Conservation (phyloP, 768 basidiomycete species). For the Collybiopsis luxurians region DNA sequence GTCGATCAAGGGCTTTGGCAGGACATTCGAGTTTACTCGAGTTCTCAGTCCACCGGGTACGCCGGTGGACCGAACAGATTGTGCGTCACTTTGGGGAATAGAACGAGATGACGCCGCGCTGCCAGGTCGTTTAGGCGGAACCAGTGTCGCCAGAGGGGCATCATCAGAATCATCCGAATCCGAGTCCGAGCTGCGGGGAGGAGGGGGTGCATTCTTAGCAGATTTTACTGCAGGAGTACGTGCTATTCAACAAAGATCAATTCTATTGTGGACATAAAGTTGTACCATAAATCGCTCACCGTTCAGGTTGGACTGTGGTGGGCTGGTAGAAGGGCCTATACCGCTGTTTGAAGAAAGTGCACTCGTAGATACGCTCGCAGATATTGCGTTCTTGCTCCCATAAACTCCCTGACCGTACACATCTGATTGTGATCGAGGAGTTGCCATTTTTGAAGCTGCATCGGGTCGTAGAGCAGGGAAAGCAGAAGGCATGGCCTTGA, state of each 20-base stretch:
- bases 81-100: conserved; percentile 18
- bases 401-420: conserved; percentile 23
- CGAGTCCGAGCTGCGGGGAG: conserved; percentile 20
- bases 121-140: conserved; percentile 64
- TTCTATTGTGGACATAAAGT: background rate
- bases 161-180: conserved; percentile 43
- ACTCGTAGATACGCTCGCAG: conserved; percentile 56
- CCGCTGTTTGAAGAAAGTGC: conserved; percentile 51
- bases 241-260: background rate
- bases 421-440: conserved; percentile 33
- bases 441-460: background rate
- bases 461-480: background rate
- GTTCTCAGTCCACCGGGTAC: conserved; percentile 6
- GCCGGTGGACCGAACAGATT: conserved; percentile 16
- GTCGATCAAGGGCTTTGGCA: conserved; percentile 48
- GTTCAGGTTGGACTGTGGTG: too few relatives aligned
- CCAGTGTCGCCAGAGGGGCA: conserved; percentile 61
- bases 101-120: conserved; percentile 35
- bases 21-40: background rate
- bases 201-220: background rate
- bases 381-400: conserved; percentile 29
- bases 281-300: background rate
- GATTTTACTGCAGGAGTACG: background rate
- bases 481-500: background rate
- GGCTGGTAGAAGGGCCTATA: too few relatives aligned